These are phyloP conservation scores for Stephanodiscus triporus DNA, from an alignment of 108 stramenopile species.

Conservation along the genomic window DNA sequence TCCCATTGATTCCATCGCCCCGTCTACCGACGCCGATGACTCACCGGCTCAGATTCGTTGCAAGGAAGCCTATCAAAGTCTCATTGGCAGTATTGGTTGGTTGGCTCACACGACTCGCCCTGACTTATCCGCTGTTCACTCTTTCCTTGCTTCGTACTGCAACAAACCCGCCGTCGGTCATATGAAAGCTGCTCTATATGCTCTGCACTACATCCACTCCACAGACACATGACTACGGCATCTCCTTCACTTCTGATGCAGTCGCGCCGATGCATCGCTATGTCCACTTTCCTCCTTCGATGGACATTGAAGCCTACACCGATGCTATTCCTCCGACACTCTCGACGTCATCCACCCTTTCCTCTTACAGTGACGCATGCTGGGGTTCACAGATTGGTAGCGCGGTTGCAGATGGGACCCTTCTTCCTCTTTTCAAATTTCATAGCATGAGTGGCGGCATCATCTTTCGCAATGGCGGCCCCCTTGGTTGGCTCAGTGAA, in stretches of 20 bases:
- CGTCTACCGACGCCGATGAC: background rate
- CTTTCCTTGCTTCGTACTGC: conserved; percentile 19
- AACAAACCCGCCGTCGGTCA: background rate
- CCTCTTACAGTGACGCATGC: too few species aligned
- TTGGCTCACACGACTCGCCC: conserved; percentile 18
- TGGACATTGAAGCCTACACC: conserved; percentile 10
- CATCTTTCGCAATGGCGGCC: too few species aligned
- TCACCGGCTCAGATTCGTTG: conserved; percentile 16
- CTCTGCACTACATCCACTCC: conserved; percentile 17
- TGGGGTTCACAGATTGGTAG: too few species aligned
- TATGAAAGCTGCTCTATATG: conserved; percentile 14
- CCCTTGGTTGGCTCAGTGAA: conserved; percentile 10
- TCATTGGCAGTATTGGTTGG: conserved; percentile 34
- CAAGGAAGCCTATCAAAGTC: conserved; percentile 22
- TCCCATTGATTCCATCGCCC: conserved; percentile 26
- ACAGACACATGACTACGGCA: conserved; percentile 21
- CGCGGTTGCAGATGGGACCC: conserved; percentile 18
- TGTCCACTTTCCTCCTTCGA: conserved; percentile 10
- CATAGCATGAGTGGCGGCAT: conserved; percentile 12
- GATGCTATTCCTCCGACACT: conserved; percentile 14
- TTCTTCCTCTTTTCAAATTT: conserved; percentile 16
- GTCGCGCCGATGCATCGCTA: too few species aligned
- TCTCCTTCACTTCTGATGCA: conserved; percentile 8
- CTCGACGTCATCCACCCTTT: background rate
- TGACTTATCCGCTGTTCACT: conserved; percentile 7